Base-by-base conservation (phyloP, 2,329 filamentous ascomycete genomes). In the Sporothrix brunneoviolacea region DNA sequence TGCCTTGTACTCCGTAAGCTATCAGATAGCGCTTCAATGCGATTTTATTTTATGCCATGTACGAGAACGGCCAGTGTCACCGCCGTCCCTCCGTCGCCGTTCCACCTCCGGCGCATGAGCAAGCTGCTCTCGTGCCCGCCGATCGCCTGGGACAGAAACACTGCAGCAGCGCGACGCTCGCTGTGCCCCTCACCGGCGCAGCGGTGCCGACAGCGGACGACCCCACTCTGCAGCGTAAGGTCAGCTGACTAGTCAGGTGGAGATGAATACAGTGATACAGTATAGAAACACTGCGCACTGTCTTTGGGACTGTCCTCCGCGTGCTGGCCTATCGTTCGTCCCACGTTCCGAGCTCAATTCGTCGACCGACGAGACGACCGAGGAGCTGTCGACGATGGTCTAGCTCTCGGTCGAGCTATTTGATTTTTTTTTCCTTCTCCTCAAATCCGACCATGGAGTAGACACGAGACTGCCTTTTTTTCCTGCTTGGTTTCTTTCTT, bases 341-440 rank as follows among this genome's bases (percentile, higher is more conserved):
- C 28, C 48, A 50, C 48, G 48, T 50, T 50, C 21, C 43, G 28
- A 43, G 39, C 46, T 41, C 21, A 18, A 41, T 19, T 21, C 27
- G 37, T 48, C 22, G 44, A 48, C 35, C 21, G 9, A 9, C 22
- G 21, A 18, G 21, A 9, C 24, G 36, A 15, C 19, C 41, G 41
- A 16, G 28, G 28, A 44, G 32, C 32, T 36, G 42, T 18, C 42
- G 18, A 45, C 32, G 21, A 45, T 32, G 21, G 36, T 22, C 32
- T 13, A 24, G 8, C 30, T 18, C 15, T 15, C 16, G 42, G 15
- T 19, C 10, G 19, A 30, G 5, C 9, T 45, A 33, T 28, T 24
- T 21, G n/a, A 27, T 5, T 35, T 45, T 45, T 38, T 41, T 18
- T 45, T 35, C 32, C n/a, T n/a, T n/a, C n/a, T n/a, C n/a, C n/a